Evolutionary conservation across 2,329 filamentous ascomycete genomes (phyloP).

Genomic region (Lachnellula occidentalis): DNA sequence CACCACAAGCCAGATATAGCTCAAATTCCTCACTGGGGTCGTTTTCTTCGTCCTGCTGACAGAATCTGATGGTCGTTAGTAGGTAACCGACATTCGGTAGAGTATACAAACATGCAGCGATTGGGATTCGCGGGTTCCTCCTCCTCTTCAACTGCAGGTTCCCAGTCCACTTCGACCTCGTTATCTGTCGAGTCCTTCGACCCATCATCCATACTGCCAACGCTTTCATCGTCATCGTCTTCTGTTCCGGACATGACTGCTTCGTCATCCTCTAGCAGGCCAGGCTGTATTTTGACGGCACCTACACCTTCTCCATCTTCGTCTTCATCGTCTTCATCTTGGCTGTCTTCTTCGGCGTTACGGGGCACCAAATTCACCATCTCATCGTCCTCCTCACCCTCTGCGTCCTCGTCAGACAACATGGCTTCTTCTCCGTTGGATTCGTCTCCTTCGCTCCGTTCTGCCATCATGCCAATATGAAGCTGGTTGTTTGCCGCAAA

Average conservation of each 20-base stretch:
- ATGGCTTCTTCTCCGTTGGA: slow-evolving; percentile 32
- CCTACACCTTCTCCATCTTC: slow-evolving; percentile 32
- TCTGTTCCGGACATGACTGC: slow-evolving; percentile 30
- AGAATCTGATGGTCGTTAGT: slow-evolving; percentile 58
- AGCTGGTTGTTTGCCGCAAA: slow-evolving; percentile 32
- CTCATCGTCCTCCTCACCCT: slow-evolving; percentile 33
- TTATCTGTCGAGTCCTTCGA: slow-evolving; percentile 53
- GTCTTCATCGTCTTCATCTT: slow-evolving; percentile 38
- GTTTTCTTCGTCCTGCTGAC: slow-evolving; percentile 74
- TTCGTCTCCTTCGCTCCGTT: slow-evolving; percentile 16
- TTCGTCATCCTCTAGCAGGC: slow-evolving; percentile 31
- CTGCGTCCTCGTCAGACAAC: slow-evolving; percentile 31
- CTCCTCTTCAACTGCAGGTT: slow-evolving; percentile 49
- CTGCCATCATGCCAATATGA: slow-evolving; percentile 29
- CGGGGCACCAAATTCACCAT: slow-evolving; percentile 30
- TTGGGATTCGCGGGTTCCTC: slow-evolving; percentile 49
- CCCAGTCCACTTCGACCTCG: slow-evolving; percentile 51
- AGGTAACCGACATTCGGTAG: slow-evolving; percentile 10
- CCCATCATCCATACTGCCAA: slow-evolving; percentile 32
- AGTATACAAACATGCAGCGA: slow-evolving; percentile 56
- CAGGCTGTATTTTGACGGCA: slow-evolving; percentile 32
- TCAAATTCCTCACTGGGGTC: slow-evolving; percentile 80
- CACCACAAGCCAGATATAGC: slow-evolving; percentile 67
- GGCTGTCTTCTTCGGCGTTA: slow-evolving; percentile 34
- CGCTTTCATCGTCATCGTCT: slow-evolving; percentile 28